Evolutionary conservation across 768 basidiomycete species (phyloP).

Genomic region (Russula earlei): DNA sequence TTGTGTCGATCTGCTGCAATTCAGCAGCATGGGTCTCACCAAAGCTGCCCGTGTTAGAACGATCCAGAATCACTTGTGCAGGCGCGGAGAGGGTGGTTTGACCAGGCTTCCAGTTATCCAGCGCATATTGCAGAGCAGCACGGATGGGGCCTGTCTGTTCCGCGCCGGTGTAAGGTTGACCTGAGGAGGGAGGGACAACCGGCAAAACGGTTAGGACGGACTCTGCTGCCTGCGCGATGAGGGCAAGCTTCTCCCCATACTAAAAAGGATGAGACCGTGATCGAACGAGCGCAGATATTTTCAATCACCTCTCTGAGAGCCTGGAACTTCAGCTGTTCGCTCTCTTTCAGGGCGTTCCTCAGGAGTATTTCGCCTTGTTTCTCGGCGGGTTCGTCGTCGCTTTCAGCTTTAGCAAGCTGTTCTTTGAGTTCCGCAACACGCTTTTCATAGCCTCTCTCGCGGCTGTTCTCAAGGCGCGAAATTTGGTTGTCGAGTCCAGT

Average conservation of each 20-base stretch:
- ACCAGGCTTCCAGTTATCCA: slow-evolving; percentile 72
- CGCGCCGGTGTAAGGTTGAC: slow-evolving; percentile 50
- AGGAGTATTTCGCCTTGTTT: slow-evolving; percentile 62
- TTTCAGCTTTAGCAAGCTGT: slow-evolving; percentile 56
- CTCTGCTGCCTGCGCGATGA: slow-evolving; percentile 61
- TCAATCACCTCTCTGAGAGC: slow-evolving; percentile 63
- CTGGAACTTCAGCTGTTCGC: slow-evolving; percentile 71
- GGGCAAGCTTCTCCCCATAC: slow-evolving; percentile 74
- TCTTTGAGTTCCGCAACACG: slow-evolving; percentile 62
- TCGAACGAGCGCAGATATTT: neutral
- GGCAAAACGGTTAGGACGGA: slow-evolving; percentile 58
- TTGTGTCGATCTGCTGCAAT: slow-evolving; percentile 45
- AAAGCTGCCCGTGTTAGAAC: slow-evolving; percentile 73
- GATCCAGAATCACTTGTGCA: slow-evolving; percentile 42
- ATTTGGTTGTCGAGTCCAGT: slow-evolving; percentile 51
- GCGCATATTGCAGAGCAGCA: slow-evolving; percentile 64
- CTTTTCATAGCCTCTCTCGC: slow-evolving; percentile 54
- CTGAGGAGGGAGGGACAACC: slow-evolving; percentile 48
- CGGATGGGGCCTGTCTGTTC: slow-evolving; percentile 59
- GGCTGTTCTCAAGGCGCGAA: slow-evolving; percentile 53
- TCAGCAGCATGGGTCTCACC: slow-evolving; percentile 77
- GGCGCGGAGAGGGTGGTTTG: slow-evolving; percentile 38
- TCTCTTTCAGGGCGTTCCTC: slow-evolving; percentile 66
- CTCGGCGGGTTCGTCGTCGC: slow-evolving; percentile 56
- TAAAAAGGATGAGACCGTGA: slow-evolving; percentile 25